Base-by-base conservation (phyloP, 345 rosid species). In the Ailanthus altissimus region DNA sequence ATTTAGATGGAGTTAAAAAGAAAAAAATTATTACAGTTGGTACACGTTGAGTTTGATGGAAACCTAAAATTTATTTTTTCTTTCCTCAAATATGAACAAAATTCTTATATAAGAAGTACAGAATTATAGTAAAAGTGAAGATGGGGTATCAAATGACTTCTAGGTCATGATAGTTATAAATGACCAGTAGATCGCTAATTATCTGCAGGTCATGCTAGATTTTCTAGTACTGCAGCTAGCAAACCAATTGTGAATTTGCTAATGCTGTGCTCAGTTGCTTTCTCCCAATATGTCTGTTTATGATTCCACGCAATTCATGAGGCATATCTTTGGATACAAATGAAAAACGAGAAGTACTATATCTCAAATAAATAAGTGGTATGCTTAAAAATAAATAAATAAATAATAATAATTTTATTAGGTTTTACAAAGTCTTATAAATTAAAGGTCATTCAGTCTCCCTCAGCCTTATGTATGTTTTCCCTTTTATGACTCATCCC, bases 391-490 rank as follows among this genome's bases (percentile, higher is more conserved):
- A 32, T 3, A 32, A 32, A 32, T 32, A 3, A n/a, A 32, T 32
- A 32, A 12, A 60, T 60, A 26, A 12, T 26, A 3, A 9, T 12
- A 60, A 60, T 10, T 11, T 51, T 51, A 47, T 5, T 18, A n/a
- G 38, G 45, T 8, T 32, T 53, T 54, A n/a, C 25, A 56, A 32
- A 25, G 16, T 45, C 56, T 45, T 75, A 65, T 75, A 54, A 75
- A 53, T 74, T 38, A 40, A 40, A 75, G 51, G 70, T 6, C 21
- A 38, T 50, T 75, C 21, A 45, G 10, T 43, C n/a, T 64, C 61
- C 40, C 40, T 56, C 12, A 1, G 38, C 38, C 3, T 1, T 32
- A 3, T 32, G 3, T 32, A 32, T 32, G 3, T 32, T 32, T 32
- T 32, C 38, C 38, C 38, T 32, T 32, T 32, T 1, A 32, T 32